Base-by-base conservation (phyloP, 331 rosid genomes). In the Dryas integrifolia region DNA sequence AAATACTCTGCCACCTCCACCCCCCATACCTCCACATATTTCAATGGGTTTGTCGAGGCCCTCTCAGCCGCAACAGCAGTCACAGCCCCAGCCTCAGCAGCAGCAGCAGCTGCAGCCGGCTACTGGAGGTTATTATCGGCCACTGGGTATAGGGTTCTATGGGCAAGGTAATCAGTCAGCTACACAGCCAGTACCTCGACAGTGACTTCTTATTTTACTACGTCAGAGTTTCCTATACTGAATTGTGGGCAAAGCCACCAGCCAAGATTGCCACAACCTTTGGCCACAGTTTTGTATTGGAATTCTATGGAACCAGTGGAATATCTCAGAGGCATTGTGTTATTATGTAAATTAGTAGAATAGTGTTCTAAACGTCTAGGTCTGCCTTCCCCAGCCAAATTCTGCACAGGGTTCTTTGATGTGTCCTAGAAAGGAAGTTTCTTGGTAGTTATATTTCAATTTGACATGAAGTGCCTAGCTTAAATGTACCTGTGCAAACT, bases 1-100 rank as follows among this genome's bases (percentile, higher is more conserved):
- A 41, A 88, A 76, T 79, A 72, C 56, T 74, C 83, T 87, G 10
- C 97, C 96, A 9, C 98, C 92, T 58, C 97, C 97, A n/a, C 98
- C 98, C 62, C 96, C 95, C 65, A 73, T 86, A 63, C 97, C 94
- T 76, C 90, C 88, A 3, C 95, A 87, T 75, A 84, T 88, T 57
- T 83, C 87, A 46, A 82, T 85, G 73, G 92, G 94, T 40, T 71
- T 89, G 74, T 59, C 92, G 39, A 85, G 88, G 88, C 81, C 97
- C 6, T 77, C 68, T 38, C 68, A 79, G 76, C 92, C 81, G 69
- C 84, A 88, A 62, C 81, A 81, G 16, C 88, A 70, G 64, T 78
- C 83, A 53, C 94, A 75, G 49, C 82, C 61, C 30, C 86, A 81
- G 63, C 87, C 77, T 16, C 89, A 82, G 70, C 65, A 73, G 65